These are phyloP conservation scores for Aristolochia contorta DNA, from an alignment of 164 flowering plant species.

Conservation along the genomic window DNA sequence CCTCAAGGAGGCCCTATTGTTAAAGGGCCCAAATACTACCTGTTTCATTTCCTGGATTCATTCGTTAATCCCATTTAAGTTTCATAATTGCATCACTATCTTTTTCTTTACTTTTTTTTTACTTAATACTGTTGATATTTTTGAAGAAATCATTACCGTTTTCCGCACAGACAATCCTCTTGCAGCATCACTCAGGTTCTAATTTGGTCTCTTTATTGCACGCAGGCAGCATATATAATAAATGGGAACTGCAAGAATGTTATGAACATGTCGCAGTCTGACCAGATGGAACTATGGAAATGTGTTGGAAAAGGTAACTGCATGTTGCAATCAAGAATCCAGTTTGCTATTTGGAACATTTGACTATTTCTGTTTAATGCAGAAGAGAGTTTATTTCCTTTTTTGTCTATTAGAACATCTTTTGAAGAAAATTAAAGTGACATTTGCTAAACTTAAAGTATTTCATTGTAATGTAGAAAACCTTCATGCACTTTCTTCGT, in stretches of 20 bases:
- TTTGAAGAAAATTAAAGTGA: not conserved
- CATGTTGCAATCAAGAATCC: not conserved
- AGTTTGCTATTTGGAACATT: not conserved
- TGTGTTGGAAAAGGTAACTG: constrained; percentile 56
- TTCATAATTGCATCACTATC: too few species aligned
- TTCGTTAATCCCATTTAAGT: too few species aligned
- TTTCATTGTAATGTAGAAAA: not conserved
- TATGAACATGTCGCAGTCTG: constrained; percentile 95
- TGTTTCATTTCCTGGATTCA: too few species aligned
- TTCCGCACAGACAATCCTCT: not conserved
- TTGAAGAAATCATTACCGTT: too few species aligned
- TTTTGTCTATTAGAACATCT: too few species aligned
- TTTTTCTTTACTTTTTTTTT: too few species aligned
- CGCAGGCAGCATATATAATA: constrained; percentile 86
- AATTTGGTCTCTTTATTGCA: constrained; percentile 3
- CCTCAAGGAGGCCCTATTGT: too few species aligned
- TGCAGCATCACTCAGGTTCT: not conserved
- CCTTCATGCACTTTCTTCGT: not conserved
- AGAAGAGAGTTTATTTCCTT: not conserved
- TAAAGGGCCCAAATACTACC: too few species aligned
- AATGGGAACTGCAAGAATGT: constrained; percentile 93
- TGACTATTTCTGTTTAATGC: not conserved
- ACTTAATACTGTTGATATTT: too few species aligned
- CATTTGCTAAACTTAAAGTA: not conserved
- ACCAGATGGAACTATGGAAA: constrained; percentile 83